Percentiles rank a stretch among this genome's conserved stretches.
Evolutionary conservation across 495 filamentous ascomycete genomes (phyloP).

Genomic region (Neurospora pannonica): DNA sequence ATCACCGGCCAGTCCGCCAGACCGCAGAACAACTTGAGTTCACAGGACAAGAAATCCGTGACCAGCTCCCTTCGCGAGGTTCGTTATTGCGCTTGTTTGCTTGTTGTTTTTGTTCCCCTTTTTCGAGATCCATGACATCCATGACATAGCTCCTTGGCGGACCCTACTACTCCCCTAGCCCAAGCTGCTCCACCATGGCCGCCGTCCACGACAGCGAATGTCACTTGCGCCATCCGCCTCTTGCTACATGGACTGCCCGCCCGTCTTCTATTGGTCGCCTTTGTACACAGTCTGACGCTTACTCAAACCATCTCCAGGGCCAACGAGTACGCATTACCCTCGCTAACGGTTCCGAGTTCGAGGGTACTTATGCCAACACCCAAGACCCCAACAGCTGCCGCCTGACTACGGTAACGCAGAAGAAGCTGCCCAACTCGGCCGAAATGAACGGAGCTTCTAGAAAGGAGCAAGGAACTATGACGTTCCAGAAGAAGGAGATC

Average conservation of each 20-base stretch:
- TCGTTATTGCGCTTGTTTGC: conserved; percentile 3
- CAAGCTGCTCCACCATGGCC: not conserved
- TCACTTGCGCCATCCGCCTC: not conserved
- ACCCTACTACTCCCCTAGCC: not conserved
- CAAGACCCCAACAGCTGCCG: conserved; percentile 53
- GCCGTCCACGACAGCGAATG: not conserved
- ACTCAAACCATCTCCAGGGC: conserved; percentile 43
- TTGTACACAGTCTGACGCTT: conserved; percentile 1
- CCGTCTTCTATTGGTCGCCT: not conserved
- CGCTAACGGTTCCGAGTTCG: conserved; percentile 62
- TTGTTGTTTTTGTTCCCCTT: not conserved
- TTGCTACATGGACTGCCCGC: not conserved
- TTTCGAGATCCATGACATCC: not conserved
- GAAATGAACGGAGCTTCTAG: conserved; percentile 35
- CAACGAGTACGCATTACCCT: conserved; percentile 56
- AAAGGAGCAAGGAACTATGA: conserved; percentile 51
- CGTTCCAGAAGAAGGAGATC: conserved; percentile 71
- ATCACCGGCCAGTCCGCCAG: conserved; percentile 26
- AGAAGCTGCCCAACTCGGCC: conserved; percentile 32
- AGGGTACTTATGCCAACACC: conserved; percentile 52
- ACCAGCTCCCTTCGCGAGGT: conserved; percentile 27
- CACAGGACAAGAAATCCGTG: conserved; percentile 19
- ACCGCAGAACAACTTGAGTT: conserved; percentile 17
- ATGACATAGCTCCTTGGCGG: not conserved
- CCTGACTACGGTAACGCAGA: conserved; percentile 76